These are phyloP conservation scores for Pseudozyma flocculosa DNA, from an alignment of 1,284 basidiomycete species.

Conservation along the genomic window DNA sequence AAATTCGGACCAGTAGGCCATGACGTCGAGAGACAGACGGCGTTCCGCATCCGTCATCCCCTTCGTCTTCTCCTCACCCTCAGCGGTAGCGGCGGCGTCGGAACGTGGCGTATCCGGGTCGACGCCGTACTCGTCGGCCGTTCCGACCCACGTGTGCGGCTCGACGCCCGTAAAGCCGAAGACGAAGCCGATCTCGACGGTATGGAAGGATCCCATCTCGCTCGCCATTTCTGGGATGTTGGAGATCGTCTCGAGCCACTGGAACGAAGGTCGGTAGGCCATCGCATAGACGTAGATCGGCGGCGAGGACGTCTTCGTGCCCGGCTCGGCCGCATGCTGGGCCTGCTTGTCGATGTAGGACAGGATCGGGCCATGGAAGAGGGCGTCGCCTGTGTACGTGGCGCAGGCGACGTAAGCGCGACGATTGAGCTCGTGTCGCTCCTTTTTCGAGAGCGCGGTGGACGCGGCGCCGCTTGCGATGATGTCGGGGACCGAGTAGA, in stretches of 20 bases:
- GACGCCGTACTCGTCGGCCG: too few species aligned
- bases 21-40: too few species aligned
- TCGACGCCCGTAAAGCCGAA: slow-evolving; percentile 20
- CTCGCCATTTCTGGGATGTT: slow-evolving; percentile 19
- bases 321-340: background rate
- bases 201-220: slow-evolving; percentile 30
- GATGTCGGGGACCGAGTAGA: too few species aligned
- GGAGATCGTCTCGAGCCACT: slow-evolving; percentile 16
- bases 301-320: too few species aligned
- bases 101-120: too few species aligned
- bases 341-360: slow-evolving; percentile 16
- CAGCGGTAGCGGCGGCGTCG: too few species aligned
- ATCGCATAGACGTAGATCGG: slow-evolving; percentile 24
- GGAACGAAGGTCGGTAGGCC: slow-evolving; percentile 20
- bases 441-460: too few species aligned
- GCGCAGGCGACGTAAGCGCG: slow-evolving; percentile 30
- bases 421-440: background rate
- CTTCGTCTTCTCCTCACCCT: too few species aligned
- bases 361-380: slow-evolving; percentile 33
- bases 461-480: too few species aligned
- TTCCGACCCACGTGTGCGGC: slow-evolving; percentile 4
- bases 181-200: slow-evolving; percentile 31
- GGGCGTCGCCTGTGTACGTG: slow-evolving; percentile 34
- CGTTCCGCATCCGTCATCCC: too few species aligned
- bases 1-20: too few species aligned